Evolutionary conservation across 2,329 filamentous ascomycete genomes (phyloP).

Genomic region (Pyricularia pennisetigena): DNA sequence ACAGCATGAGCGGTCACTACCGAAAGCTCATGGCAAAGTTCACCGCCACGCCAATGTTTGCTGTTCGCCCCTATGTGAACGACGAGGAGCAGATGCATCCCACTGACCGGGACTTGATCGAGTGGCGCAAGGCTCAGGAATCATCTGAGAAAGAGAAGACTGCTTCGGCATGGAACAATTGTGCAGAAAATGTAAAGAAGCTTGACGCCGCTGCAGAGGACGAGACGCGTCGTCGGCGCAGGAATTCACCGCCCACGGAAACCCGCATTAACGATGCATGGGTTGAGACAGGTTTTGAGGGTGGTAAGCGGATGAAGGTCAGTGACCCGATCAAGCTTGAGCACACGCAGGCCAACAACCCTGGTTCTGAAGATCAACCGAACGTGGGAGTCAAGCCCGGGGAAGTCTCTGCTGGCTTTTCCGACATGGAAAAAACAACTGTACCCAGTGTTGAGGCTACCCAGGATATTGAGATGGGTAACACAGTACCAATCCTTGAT

Average conservation of each 20-base stretch:
- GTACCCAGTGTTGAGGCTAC: background rate
- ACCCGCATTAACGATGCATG: constrained; percentile 27
- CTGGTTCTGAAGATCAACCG: background rate
- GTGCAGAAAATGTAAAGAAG: constrained; percentile 9
- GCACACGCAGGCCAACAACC: background rate
- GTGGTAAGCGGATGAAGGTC: constrained; percentile 31
- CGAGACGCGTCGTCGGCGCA: constrained; percentile 17
- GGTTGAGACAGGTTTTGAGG: constrained; percentile 27
- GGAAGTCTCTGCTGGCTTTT: background rate
- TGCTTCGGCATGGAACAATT: constrained; percentile 11
- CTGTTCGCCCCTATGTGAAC: constrained; percentile 59
- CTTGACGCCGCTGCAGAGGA: constrained; percentile 14
- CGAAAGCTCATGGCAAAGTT: constrained; percentile 73
- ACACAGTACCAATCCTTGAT: background rate
- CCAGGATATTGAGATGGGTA: background rate
- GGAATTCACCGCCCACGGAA: constrained; percentile 12
- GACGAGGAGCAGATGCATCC: constrained; percentile 77
- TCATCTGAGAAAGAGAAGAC: constrained; percentile 10
- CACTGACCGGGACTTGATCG: constrained; percentile 70
- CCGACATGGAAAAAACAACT: background rate
- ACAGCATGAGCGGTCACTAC: constrained; percentile 82
- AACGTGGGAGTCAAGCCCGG: background rate
- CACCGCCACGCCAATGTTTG: constrained; percentile 51
- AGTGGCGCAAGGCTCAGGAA: constrained; percentile 25
- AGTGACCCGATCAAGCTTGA: constrained; percentile 8